These are phyloP conservation scores for Daldinia childiae DNA, from an alignment of 495 filamentous ascomycete genomes.

Conservation along the genomic window DNA sequence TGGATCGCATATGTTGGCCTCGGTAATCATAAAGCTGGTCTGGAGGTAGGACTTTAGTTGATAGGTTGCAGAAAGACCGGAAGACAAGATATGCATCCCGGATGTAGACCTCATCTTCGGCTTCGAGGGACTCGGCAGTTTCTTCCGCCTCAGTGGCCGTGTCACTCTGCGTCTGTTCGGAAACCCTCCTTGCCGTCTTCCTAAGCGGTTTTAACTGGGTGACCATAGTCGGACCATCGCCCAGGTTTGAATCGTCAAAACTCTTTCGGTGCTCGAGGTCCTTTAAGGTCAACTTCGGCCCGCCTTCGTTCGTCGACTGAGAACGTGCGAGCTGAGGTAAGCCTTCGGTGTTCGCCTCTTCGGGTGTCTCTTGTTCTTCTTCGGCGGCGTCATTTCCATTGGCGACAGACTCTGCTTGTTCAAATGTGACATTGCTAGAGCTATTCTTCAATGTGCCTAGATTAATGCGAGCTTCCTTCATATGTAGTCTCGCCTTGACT, in stretches of 20 bases:
- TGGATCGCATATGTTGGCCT: slow-evolving; percentile 95
- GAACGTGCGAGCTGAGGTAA: slow-evolving; percentile 62
- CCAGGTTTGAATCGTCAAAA: slow-evolving; percentile 90
- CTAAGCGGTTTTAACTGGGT: slow-evolving; percentile 74
- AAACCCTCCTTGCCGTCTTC: slow-evolving; percentile 66
- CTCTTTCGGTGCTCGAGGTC: slow-evolving; percentile 93
- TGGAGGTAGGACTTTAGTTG: slow-evolving; percentile 84
- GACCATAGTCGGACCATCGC: slow-evolving; percentile 93
- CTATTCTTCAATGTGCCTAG: slow-evolving; percentile 60
- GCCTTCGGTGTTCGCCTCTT: slow-evolving; percentile 59
- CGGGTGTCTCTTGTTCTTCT: slow-evolving; percentile 45
- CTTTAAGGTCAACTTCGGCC: slow-evolving; percentile 89
- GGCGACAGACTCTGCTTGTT: slow-evolving; percentile 50
- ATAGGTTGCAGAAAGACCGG: slow-evolving; percentile 95
- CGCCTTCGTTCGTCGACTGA: slow-evolving; percentile 61
- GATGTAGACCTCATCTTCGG: slow-evolving; percentile 95
- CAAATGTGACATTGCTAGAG: slow-evolving; percentile 58
- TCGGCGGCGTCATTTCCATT: slow-evolving; percentile 47
- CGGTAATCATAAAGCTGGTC: slow-evolving; percentile 94
- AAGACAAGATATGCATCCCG: slow-evolving; percentile 98
- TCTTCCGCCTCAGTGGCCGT: slow-evolving; percentile 52
- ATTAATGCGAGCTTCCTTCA: slow-evolving; percentile 77
- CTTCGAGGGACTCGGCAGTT: slow-evolving; percentile 73
- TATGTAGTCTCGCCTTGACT: slow-evolving; percentile 83
- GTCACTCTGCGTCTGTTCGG: slow-evolving; percentile 62